Conservation (phyloP, 2,329 filamentous ascomycete genomes). For the Alternaria panax region DNA sequence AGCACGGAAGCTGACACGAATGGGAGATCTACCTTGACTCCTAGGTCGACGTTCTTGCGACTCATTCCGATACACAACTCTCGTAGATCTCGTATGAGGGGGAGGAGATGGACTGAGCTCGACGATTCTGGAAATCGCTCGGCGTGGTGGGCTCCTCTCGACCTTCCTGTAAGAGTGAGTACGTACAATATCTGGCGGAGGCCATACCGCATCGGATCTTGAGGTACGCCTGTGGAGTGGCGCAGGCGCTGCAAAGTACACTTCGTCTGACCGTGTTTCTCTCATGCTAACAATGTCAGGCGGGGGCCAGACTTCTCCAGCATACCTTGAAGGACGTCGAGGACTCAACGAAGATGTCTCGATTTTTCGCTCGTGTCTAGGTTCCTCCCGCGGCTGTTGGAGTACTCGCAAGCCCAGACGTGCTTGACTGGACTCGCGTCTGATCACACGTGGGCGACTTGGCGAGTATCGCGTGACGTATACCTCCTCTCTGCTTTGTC, state of each 20-base stretch:
- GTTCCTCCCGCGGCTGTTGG: slow-evolving; percentile 24
- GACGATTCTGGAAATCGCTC: slow-evolving; percentile 27
- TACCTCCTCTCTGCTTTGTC: slow-evolving; percentile 29
- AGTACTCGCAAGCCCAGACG: slow-evolving; percentile 35
- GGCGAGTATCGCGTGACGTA: slow-evolving; percentile 26
- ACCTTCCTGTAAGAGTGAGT: slow-evolving; percentile 31
- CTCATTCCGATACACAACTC: slow-evolving; percentile 23
- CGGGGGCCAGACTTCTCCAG: slow-evolving; percentile 24
- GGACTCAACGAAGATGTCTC: slow-evolving; percentile 34
- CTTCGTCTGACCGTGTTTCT: slow-evolving; percentile 1
- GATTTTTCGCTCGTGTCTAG: slow-evolving; percentile 18
- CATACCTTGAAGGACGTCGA: slow-evolving; percentile 23
- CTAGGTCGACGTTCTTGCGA: slow-evolving; percentile 24
- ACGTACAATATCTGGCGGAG: slow-evolving; percentile 33
- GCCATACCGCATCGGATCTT: slow-evolving; percentile 29
- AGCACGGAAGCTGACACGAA: slow-evolving; percentile 9
- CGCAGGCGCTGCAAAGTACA: slow-evolving; percentile 2
- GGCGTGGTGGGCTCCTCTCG: slow-evolving; percentile 13
- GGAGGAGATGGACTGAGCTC: slow-evolving; percentile 38
- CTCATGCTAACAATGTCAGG: slow-evolving; percentile 26
- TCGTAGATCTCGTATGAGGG: slow-evolving; percentile 22
- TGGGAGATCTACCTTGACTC: slow-evolving; percentile 23
- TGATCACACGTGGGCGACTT: slow-evolving; percentile 26
- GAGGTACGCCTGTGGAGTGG: slow-evolving; percentile 10
- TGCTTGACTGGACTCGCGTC: slow-evolving; percentile 27